These are phyloP conservation scores for Umbelopsis sp. DNA, from an alignment of 371 early-diverging fungal genomes.

Conservation along the genomic window DNA sequence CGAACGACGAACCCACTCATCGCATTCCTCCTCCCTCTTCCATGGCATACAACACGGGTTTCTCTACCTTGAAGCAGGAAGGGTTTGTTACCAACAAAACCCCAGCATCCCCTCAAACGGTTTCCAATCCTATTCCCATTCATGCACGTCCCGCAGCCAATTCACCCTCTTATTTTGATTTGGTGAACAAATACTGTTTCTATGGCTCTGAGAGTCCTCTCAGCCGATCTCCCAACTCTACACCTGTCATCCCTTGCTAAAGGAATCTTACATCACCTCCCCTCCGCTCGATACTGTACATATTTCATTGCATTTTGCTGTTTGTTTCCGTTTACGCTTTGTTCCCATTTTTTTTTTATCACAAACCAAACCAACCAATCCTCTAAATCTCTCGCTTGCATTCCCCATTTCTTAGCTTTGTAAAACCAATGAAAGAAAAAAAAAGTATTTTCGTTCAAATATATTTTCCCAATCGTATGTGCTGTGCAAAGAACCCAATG, in stretches of 20 bases:
- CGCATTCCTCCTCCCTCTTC: background rate
- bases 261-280: background rate
- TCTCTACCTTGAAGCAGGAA: slow-evolving; percentile 12
- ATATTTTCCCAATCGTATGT: no score
- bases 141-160: background rate
- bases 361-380: no score
- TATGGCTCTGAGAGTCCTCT: slow-evolving; percentile 35
- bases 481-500: no score
- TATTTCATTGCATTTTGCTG: no score
- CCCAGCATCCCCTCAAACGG: background rate
- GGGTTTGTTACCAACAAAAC: slow-evolving; percentile 6
- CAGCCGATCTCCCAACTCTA: slow-evolving; percentile 13
- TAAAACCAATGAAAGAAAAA: no score
- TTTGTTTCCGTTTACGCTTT: no score
- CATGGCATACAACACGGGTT: slow-evolving; percentile 1
- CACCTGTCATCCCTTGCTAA: slow-evolving; percentile 13
- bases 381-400: no score
- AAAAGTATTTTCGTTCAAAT: no score
- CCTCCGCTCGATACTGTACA: no score
- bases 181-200: slow-evolving; percentile 67
- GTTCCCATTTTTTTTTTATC: no score
- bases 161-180: slow-evolving; percentile 42
- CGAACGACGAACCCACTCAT: background rate
- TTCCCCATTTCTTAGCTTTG: no score
- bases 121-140: slow-evolving; percentile 10